Base-by-base conservation (phyloP, 306 rosid genomes). In the Cajanus cajan region DNA sequence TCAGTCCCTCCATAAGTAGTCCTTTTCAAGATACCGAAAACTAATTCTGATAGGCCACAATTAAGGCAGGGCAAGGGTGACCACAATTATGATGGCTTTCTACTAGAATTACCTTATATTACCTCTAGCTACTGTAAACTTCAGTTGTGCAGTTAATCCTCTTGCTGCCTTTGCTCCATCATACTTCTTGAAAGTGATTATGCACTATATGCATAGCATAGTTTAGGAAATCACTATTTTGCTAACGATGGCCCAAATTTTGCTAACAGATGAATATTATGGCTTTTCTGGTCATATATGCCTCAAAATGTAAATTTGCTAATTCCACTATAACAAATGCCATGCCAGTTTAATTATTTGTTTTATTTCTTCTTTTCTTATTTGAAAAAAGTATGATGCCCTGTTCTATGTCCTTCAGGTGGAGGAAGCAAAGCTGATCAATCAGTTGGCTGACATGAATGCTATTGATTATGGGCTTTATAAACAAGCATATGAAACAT, bases 371-470 rank as follows among this genome's bases (percentile, higher is more conserved):
- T 33, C 70, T 76, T 6, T 21, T 31, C 24, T 50, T 40, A n/a
- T 40, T 71, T 71, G 67, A 69, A 40, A 58, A 59, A 19, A 47
- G 76, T 66, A 33, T 7, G 18, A 58, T 80, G 21, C 28, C 22
- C 16, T 19, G 21, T 61, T 68, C 24, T 59, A 34, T 76, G 54
- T 71, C 70, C 44, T 81, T 83, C 88, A 93, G 98, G 88, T 70
- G 50, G 97, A 93, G 89, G 98, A 93, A 82, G 98, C 97, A 77
- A 89, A 91, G 82, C 78, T 93, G 80, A 91, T 93, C 76, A 86
- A 87, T 7, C 90, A 91, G 57, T 81, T 93, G 78, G 90, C 92
- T 37, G 97, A 91, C 79, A 78, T 68, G 74, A 90, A 93, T 79
- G 94, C 88, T 59, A 85, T 93, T 82, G 83, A 89, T 76, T 86